Evolutionary conservation across 768 basidiomycete genomes (phyloP).

Genomic region (Sporobolomyces pararoseus): DNA sequence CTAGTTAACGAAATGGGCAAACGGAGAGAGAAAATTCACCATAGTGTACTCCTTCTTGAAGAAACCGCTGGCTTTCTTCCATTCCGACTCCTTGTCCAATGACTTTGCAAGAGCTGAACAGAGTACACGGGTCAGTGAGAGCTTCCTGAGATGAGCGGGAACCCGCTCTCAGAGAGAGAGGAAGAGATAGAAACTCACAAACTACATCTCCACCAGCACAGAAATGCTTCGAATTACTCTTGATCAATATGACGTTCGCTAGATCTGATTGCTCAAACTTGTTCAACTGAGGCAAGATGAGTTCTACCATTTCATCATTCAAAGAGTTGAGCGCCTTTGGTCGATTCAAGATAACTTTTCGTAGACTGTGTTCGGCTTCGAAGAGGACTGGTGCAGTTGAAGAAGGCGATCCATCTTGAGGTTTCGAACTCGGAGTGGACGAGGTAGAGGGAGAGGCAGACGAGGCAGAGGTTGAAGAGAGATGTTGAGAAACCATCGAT

Average conservation of each 20-base stretch:
- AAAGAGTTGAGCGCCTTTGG: slow-evolving; percentile 76
- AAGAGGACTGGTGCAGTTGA: slow-evolving; percentile 40
- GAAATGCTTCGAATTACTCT: slow-evolving; percentile 68
- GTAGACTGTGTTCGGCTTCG: slow-evolving; percentile 45
- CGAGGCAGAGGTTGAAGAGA: not conserved
- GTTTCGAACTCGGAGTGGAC: slow-evolving; percentile 1
- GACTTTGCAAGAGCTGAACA: slow-evolving; percentile 38
- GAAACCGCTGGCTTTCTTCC: slow-evolving; percentile 69
- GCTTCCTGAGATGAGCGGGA: not conserved
- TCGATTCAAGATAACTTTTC: slow-evolving; percentile 75
- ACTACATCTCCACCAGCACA: slow-evolving; percentile 94
- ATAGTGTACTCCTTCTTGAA: slow-evolving; percentile 72
- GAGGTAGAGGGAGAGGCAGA: not conserved
- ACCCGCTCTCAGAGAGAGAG: not conserved
- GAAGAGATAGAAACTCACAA: slow-evolving; percentile 56
- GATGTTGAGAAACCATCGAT: slow-evolving; percentile 9
- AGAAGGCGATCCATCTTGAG: not conserved
- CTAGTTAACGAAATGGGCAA: slow-evolving; percentile 1
- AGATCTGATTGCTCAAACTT: slow-evolving; percentile 71
- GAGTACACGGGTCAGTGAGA: too few relatives aligned
- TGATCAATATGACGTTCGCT: slow-evolving; percentile 67
- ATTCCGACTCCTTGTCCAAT: slow-evolving; percentile 54
- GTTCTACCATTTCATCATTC: slow-evolving; percentile 68
- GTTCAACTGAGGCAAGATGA: slow-evolving; percentile 68
- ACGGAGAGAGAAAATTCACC: slow-evolving; percentile 10